These are phyloP conservation scores for Cenchrus americanus DNA, from an alignment of 176 grass and related monocot species.

Conservation along the genomic window DNA sequence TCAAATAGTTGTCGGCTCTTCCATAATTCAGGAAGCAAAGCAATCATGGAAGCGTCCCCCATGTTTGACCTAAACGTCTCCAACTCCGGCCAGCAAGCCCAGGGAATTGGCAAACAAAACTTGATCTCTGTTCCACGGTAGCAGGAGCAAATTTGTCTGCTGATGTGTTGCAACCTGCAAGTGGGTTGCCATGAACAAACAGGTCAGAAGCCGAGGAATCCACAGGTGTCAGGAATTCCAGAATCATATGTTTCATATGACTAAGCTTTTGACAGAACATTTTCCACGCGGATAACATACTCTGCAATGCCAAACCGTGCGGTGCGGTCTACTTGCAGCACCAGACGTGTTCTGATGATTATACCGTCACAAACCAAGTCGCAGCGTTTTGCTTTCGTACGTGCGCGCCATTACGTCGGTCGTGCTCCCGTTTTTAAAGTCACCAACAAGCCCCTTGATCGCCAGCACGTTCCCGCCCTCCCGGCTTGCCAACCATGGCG, in stretches of 20 bases:
- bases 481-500: constrained; percentile 2
- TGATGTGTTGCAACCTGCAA: constrained; percentile 4
- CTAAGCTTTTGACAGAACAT: background rate
- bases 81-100: background rate
- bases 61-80: background rate
- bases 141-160: background rate
- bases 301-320: background rate
- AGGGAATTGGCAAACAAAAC: background rate
- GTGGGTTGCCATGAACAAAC: constrained; percentile 30
- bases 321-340: no score
- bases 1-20: background rate
- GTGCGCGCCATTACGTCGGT: constrained; percentile 45
- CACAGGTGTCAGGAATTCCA: background rate
- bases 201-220: background rate
- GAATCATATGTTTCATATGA: background rate
- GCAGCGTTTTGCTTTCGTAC: background rate
- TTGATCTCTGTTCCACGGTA: background rate
- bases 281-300: constrained; percentile 10
- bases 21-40: background rate
- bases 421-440: background rate
- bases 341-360: background rate
- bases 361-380: background rate
- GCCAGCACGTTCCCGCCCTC: background rate
- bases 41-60: background rate
- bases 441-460: background rate